phyloP scores from a whole-genome alignment of 2,329 filamentous ascomycete genomes.

The Boeremia lycopersici region DNA sequence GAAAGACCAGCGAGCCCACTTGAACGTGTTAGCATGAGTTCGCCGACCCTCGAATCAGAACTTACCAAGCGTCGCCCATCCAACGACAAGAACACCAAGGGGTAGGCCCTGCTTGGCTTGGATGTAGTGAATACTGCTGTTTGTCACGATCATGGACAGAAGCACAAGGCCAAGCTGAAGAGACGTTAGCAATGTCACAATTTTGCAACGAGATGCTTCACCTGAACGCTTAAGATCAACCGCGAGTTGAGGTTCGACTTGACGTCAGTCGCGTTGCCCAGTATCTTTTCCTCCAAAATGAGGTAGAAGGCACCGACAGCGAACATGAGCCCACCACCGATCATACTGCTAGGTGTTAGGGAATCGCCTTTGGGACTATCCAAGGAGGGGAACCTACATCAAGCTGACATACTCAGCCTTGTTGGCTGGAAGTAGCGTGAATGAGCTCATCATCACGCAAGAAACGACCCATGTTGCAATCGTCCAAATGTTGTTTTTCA shows the following conservation, averaged over 20 bases:
- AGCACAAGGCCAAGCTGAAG: conserved; percentile 73
- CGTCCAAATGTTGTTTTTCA: conserved; percentile 68
- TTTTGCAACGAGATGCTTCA: conserved; percentile 38
- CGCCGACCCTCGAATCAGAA: conserved; percentile 1
- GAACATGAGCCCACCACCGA: conserved; percentile 80
- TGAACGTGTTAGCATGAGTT: conserved; percentile 39
- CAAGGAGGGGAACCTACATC: conserved; percentile 62
- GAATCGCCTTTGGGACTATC: neutral
- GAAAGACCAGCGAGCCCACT: conserved; percentile 78
- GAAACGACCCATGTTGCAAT: conserved; percentile 74
- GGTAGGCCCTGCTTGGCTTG: conserved; percentile 86
- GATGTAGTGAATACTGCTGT: conserved; percentile 81
- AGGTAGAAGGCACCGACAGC: conserved; percentile 78
- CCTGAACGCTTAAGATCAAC: conserved; percentile 69
- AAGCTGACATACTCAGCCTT: conserved; percentile 78
- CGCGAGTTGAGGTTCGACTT: conserved; percentile 59
- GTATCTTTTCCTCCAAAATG: conserved; percentile 72
- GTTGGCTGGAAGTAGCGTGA: conserved; percentile 85
- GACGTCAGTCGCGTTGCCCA: conserved; percentile 42
- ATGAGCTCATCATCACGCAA: conserved; percentile 84
- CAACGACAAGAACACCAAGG: conserved; percentile 83
- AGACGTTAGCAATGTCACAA: neutral
- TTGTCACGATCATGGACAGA: conserved; percentile 83
- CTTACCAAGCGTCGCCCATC: conserved; percentile 78
- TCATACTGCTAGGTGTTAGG: conserved; percentile 59